Evolutionary conservation across 1,284 basidiomycete species (phyloP), one percentile per base, ranked within the genome.

Genomic region (Marasmius sp.): DNA sequence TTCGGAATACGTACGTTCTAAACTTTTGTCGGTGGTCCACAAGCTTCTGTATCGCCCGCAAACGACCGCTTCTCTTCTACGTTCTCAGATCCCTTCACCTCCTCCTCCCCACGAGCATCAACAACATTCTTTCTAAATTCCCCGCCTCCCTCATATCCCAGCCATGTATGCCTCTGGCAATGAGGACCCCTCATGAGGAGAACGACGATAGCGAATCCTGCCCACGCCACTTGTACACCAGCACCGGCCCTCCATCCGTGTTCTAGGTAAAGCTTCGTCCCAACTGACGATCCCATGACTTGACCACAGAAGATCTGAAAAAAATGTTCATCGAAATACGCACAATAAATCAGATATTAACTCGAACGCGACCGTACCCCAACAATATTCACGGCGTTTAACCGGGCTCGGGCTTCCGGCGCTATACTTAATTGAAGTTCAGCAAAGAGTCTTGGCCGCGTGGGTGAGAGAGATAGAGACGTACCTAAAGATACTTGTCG

Each of bases 241-340:
- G 80, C 79, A 3, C 81, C 77, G 1, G 81, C 74, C 18, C 77
- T 75, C 85, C 85, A 86, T 11, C 85, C 84, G 59, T 82, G 72
- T 36, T 70, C 61, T 6, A 81, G 74, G 69, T 84, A 86, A 4
- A 86, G 72, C 59, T 79, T 76, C 1, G 82, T 81, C 41, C 85
- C 80, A 3, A 76, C 80, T 0, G 84, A 76, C 5, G 84, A 85
- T 12, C 85, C 85, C 64, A 82, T 79, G 8, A 82, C 78, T 64
- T 83, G 81, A 0, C 82, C 82, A 16, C 78, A 69, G 62, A 82
- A 83, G 43, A 75, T 69, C 72, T 75, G 59, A 47, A 18, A 39
- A 27, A 27, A 27, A 27, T 5, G 27, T 2, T 5, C 27, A 5
- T 27, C 27, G 5, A 38, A 47, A 16, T 34, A 20, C 14, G 12